These are phyloP conservation scores for Darksidea phi DNA, from an alignment of 495 filamentous ascomycete genomes.

Conservation along the genomic window DNA sequence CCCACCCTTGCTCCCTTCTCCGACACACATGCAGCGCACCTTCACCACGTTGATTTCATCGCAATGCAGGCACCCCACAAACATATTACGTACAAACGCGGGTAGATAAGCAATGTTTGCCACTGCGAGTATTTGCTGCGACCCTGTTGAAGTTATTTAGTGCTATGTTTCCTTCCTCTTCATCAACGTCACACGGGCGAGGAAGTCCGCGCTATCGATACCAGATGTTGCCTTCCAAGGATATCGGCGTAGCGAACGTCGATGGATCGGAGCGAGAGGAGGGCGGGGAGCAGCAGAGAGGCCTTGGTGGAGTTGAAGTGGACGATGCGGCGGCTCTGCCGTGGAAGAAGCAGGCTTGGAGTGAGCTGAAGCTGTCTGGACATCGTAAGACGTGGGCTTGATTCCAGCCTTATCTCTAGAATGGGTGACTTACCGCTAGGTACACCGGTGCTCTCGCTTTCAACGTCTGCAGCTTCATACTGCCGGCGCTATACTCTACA, in stretches of 20 bases:
- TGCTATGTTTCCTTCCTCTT: background rate
- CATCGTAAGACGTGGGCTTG: background rate
- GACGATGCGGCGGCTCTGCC: background rate
- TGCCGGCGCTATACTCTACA: slow-evolving; percentile 68
- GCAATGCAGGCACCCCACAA: too few relatives aligned
- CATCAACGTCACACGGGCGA: background rate
- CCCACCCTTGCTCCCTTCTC: too few relatives aligned
- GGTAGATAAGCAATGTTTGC: too few relatives aligned
- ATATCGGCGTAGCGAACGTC: background rate
- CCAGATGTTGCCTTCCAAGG: slow-evolving; percentile 15
- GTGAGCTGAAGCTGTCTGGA: background rate
- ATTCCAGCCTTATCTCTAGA: too few relatives aligned
- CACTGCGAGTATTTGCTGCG: too few relatives aligned
- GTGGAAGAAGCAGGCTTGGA: slow-evolving; percentile 8
- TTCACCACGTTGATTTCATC: too few relatives aligned
- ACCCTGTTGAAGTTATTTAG: too few relatives aligned
- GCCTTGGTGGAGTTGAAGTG: background rate
- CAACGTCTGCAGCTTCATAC: slow-evolving; percentile 62
- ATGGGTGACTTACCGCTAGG: slow-evolving; percentile 18
- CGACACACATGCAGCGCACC: too few relatives aligned
- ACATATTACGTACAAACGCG: too few relatives aligned
- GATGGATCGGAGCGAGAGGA: background rate
- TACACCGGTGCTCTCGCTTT: slow-evolving; percentile 61
- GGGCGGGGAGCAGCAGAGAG: background rate
- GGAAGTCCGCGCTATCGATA: slow-evolving; percentile 9